Conservation (phyloP, 2,329 filamentous ascomycete genomes). For the Botrytis byssoidea region DNA sequence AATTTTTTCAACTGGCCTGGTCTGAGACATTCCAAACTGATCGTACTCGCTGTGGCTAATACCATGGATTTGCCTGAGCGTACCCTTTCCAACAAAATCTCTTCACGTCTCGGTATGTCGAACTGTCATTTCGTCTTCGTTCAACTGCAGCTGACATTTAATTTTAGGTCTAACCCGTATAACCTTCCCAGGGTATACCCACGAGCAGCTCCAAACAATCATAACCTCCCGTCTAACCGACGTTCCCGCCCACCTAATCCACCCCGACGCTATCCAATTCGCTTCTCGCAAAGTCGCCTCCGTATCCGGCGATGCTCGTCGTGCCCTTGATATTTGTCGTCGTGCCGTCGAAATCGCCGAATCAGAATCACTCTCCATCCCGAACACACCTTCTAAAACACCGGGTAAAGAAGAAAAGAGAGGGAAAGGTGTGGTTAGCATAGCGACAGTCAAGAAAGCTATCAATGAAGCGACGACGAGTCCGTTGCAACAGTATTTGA, state of each 20-base stretch:
- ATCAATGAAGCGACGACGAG: conserved; percentile 94
- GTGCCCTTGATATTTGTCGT: conserved; percentile 91
- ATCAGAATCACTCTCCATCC: conserved; percentile 53
- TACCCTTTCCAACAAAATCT: conserved; percentile 97
- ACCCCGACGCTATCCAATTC: conserved; percentile 92
- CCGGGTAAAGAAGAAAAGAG: conserved; percentile 39
- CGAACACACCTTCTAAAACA: conserved; percentile 62
- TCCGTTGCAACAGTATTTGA: conserved; percentile 85
- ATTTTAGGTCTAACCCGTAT: conserved; percentile 75
- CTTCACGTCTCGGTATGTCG: conserved; percentile 67
- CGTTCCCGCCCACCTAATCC: conserved; percentile 85
- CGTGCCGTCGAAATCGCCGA: conserved; percentile 95
- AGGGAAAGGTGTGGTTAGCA: conserved; percentile 67
- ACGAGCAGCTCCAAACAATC: conserved; percentile 95
- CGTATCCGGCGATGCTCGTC: conserved; percentile 88
- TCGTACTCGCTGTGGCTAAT: conserved; percentile 95
- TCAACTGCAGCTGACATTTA: conserved; percentile 22
- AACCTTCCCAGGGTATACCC: conserved; percentile 95
- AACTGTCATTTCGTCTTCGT: background rate
- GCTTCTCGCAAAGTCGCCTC: conserved; percentile 95
- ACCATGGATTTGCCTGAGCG: conserved; percentile 98
- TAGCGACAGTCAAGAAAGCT: conserved; percentile 87
- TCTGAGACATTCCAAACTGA: conserved; percentile 83
- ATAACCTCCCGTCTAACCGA: conserved; percentile 91
- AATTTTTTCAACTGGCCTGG: conserved; percentile 99